These are phyloP conservation scores for Nepenthes mirabilis DNA, from an alignment of 148 eudicot genomes.

Conservation along the genomic window DNA sequence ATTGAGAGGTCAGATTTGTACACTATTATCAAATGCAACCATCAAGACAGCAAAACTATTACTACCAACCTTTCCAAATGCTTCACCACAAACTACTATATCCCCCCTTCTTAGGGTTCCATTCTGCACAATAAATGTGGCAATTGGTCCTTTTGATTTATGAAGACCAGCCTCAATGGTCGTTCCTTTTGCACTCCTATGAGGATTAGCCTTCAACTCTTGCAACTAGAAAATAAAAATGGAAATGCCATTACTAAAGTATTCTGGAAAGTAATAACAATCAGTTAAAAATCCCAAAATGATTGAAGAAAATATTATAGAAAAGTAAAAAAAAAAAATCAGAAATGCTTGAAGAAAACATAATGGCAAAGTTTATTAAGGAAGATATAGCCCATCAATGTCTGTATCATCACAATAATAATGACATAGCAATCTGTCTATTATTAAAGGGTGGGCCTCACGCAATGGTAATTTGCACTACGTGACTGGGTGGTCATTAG, in stretches of 20 bases:
- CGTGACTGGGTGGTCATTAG: too few relatives aligned
- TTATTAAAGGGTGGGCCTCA: too few relatives aligned
- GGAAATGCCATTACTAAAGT: neutral
- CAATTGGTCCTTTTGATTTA: conserved; percentile 86
- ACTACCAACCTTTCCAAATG: conserved; percentile 83
- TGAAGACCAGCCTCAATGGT: conserved; percentile 96
- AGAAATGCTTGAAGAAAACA: conserved; percentile 2
- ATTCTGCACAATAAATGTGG: conserved; percentile 94
- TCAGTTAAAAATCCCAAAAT: neutral
- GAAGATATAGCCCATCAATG: too few relatives aligned
- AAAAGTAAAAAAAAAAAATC: neutral
- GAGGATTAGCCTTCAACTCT: conserved; percentile 96
- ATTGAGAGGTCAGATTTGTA: conserved; percentile 3
- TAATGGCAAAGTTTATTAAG: too few relatives aligned
- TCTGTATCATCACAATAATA: too few relatives aligned
- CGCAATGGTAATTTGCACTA: too few relatives aligned
- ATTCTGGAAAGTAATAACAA: neutral
- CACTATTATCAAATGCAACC: conserved; percentile 2
- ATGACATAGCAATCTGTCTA: too few relatives aligned
- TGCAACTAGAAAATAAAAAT: conserved; percentile 42
- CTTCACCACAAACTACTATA: conserved; percentile 77
- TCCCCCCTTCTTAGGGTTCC: conserved; percentile 91
- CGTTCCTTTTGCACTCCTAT: conserved; percentile 80
- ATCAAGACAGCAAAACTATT: conserved; percentile 1
- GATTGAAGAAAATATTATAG: neutral